phyloP scores from a whole-genome alignment of 768 basidiomycete species.

The Leccinum aurantiacum region DNA sequence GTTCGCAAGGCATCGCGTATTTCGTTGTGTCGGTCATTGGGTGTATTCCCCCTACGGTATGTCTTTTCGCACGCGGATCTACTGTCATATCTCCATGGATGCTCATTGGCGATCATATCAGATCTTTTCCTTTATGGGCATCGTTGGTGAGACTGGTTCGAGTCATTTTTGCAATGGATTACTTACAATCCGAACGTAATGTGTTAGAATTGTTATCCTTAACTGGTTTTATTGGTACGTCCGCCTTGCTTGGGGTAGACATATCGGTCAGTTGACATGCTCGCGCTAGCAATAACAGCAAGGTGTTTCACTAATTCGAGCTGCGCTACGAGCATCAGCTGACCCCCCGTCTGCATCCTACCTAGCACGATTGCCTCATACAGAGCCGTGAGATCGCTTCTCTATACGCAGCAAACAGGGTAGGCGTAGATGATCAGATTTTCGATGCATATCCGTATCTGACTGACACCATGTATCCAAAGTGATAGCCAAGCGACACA shows the following conservation, averaged over 20 bases:
- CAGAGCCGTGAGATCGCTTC: conserved; percentile 21
- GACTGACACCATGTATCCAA: background rate
- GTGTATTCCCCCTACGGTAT: conserved; percentile 18
- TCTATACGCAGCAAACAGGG: conserved; percentile 1
- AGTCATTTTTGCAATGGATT: background rate
- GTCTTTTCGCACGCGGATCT: background rate
- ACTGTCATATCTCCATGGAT: background rate
- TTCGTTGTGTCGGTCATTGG: conserved; percentile 19
- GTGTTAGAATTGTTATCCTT: conserved; percentile 8
- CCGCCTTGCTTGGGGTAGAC: background rate
- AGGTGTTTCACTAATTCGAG: conserved; percentile 6
- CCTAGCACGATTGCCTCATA: conserved; percentile 17
- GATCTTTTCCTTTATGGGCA: conserved; percentile 15
- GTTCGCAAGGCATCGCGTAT: conserved; percentile 22
- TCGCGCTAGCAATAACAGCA: conserved; percentile 13
- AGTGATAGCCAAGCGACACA: background rate
- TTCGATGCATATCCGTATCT: conserved; percentile 28
- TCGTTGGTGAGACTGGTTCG: background rate
- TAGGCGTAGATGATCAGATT: background rate
- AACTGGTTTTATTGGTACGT: conserved; percentile 12
- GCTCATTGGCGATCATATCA: background rate
- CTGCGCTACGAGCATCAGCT: background rate
- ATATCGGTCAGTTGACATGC: background rate
- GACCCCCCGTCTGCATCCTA: background rate
- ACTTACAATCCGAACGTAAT: background rate